Evolutionary conservation across 2,329 filamentous ascomycete species (phyloP), one percentile per base, ranked within the genome.

Genomic region (Uncinocarpus reesii): DNA sequence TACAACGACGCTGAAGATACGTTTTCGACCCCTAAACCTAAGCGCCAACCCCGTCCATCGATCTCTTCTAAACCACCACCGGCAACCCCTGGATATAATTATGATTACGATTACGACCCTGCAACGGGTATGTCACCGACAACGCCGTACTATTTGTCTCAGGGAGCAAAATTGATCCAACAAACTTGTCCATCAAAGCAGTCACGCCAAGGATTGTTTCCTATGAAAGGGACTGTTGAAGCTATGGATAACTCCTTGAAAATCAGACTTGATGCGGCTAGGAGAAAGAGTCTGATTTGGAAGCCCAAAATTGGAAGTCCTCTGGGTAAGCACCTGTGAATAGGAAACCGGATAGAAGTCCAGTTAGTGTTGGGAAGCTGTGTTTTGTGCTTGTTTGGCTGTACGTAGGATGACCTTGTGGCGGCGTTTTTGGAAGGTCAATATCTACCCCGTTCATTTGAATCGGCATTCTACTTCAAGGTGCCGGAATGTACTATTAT

Each of bases 211-310:
- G 63, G 68, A 3, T 57, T 73, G 1, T 73, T 73, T 52, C 59
- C 62, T 32, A 18, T 54, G 32, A 49, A 34, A 34, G 58, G 55
- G 1, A 53, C 55, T 7, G 52, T 52, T 34, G 61, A 60, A 37
- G 62, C 66, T 29, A 52, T 57, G 1, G 62, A 63, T 34, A 61
- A 64, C 18, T 60, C 62, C 15, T 71, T 84, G 48, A 67, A 79
- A 52, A 73, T 78, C 65, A 73, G 80, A 41, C 68, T 89, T 52
- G 79, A 85, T 73, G 79, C 81, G 8, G 84, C 83, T 0, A 73
- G 84, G 52, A 74, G 85, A 52, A 87, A 86, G 76, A 90, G 83
- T 60, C 62, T 87, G 63, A 83, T 86, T 60, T 87, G 81, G 69
- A 83, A 83, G 26, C 85, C 84, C 24, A 83, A 84, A 66, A 69